Percentiles rank a stretch among this genome's conserved stretches.
Conservation (phyloP, 106 monocot species). For the Acorus gramineus region DNA sequence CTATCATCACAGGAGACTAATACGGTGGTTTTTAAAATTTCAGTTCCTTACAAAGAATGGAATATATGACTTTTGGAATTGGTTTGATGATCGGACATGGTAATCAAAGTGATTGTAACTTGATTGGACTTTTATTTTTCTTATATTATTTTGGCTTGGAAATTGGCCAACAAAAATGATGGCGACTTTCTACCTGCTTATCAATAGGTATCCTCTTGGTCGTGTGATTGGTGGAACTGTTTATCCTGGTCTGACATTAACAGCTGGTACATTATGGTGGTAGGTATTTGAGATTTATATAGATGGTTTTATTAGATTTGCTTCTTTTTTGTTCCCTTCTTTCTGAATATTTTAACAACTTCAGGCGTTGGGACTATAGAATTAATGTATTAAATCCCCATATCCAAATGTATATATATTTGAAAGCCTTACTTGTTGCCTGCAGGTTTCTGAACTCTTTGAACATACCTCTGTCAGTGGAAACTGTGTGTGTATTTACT, state of each 20-base stretch:
- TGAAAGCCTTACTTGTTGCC: neutral
- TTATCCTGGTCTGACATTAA: conserved; percentile 90
- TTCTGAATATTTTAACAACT: neutral
- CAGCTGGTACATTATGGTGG: conserved; percentile 92
- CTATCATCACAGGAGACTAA: too few relatives aligned
- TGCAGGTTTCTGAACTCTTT: conserved; percentile 82
- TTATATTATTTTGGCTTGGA: too few relatives aligned
- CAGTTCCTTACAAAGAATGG: conserved; percentile 97
- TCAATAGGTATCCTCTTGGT: conserved; percentile 92
- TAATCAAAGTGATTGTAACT: conserved; percentile 12
- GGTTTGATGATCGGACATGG: conserved; percentile 99
- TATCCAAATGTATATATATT: too few relatives aligned
- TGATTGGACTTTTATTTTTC: neutral
- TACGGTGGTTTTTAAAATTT: conserved; percentile 8
- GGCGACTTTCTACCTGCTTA: neutral
- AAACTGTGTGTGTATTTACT: conserved; percentile 98
- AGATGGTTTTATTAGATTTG: neutral
- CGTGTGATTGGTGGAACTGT: conserved; percentile 99
- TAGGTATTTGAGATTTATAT: conserved; percentile 23
- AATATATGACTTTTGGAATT: conserved; percentile 99
- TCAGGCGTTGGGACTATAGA: neutral
- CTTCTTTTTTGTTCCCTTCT: neutral
- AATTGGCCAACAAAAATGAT: too few relatives aligned
- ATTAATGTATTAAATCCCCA: too few relatives aligned
- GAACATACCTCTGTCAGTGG: conserved; percentile 93